Evolutionary conservation across 78 protist species (phyloP), one percentile per base, ranked within the genome.

Genomic region (Dictyostelium brefeldianum): DNA sequence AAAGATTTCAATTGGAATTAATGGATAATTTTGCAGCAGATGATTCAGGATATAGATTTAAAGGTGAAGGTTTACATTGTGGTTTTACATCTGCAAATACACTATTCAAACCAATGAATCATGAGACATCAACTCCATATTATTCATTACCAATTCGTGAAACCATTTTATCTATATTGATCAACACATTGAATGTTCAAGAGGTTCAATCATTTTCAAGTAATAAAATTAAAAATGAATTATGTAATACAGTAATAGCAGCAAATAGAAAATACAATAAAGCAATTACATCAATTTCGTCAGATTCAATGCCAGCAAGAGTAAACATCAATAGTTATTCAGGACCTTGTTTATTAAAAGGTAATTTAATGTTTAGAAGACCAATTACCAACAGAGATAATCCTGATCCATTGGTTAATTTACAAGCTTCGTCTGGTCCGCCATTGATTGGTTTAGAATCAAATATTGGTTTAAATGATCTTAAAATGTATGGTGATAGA

Each of bases 51-150:
- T 87, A 64, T 81, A 53, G 48, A 20, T 87, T 87, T 62, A 47
- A 77, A 9, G 84, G 93, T 51, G 84, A 87, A 22, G 93, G 93
- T 20, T 56, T 87, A 47, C 93, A 87, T 29, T 87, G 59, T 87
- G 93, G 75, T n/a, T 77, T 87, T 27, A 87, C 93, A 1, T 74
- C 93, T 17, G 75, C 83, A 4, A 87, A 87, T n/a, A 80, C 81
- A 4, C 25, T 75, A 20, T 59, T n/a, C 17, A 87, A 65, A 64
- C 93, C 93, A 27, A 87, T 64, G 18, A 65, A 87, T 77, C 65
- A 18, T 18, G 93, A 87, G 7, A 47, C 73, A 3, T 50, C 25
- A n/a, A 31, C 20, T 8, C 74, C 74, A 0, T 50, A 17, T 47
- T 87, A 87, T 27, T 31, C 65, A 8, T 25, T 87, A 17, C 93